phyloP scores from a whole-genome alignment of 2,329 filamentous ascomycete genomes.

The Venturia nashicola region DNA sequence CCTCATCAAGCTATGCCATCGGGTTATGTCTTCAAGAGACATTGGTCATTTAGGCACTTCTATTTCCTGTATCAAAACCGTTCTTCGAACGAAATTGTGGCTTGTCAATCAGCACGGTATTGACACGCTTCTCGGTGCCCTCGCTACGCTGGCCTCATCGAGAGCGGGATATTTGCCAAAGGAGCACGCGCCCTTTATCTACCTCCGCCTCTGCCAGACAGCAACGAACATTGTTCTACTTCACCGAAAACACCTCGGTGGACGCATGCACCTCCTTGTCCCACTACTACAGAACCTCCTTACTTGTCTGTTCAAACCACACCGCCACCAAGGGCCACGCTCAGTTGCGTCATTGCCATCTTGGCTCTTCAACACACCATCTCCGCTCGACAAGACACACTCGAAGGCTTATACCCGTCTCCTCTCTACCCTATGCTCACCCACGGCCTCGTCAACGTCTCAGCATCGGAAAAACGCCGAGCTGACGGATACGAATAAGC shows the following conservation, averaged over 20 bases:
- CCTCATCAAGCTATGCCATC: neutral
- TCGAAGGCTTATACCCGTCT: slow-evolving; percentile 41
- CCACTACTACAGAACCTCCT: slow-evolving; percentile 43
- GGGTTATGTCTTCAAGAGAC: neutral
- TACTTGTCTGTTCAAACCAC: slow-evolving; percentile 38
- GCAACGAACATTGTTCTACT: slow-evolving; percentile 41
- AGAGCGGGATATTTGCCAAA: slow-evolving; percentile 17
- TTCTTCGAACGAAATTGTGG: slow-evolving; percentile 16
- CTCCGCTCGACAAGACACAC: slow-evolving; percentile 27
- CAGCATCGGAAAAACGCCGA: slow-evolving; percentile 15
- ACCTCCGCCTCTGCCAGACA: slow-evolving; percentile 41
- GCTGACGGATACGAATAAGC: slow-evolving; percentile 47
- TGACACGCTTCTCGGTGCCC: slow-evolving; percentile 26
- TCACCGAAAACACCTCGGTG: slow-evolving; percentile 45
- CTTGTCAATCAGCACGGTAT: slow-evolving; percentile 31
- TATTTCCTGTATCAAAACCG: slow-evolving; percentile 1
- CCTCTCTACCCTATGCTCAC: slow-evolving; percentile 48
- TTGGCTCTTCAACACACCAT: slow-evolving; percentile 18
- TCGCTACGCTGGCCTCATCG: slow-evolving; percentile 22
- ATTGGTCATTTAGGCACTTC: slow-evolving; percentile 4
- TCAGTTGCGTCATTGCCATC: slow-evolving; percentile 17
- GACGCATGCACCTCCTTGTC: slow-evolving; percentile 47
- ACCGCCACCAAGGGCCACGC: neutral
- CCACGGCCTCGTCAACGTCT: slow-evolving; percentile 40
- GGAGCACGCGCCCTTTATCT: slow-evolving; percentile 30